These are phyloP conservation scores for Microdochium trichocladiopsis DNA, from an alignment of 2,329 filamentous ascomycete species.

Conservation along the genomic window DNA sequence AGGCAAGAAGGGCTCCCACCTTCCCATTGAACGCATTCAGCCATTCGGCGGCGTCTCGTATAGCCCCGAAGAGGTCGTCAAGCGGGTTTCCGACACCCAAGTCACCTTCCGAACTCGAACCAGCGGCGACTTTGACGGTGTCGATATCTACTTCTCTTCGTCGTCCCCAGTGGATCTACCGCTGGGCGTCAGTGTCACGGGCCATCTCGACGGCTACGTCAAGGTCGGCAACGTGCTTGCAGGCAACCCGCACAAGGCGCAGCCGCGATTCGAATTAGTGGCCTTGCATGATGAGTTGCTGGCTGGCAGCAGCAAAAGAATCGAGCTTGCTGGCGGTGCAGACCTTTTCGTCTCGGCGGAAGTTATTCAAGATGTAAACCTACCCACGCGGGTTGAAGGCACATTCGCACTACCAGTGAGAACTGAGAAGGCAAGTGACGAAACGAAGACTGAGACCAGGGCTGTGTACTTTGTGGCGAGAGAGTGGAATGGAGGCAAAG, in stretches of 20 bases:
- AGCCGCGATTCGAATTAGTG: constrained; percentile 12
- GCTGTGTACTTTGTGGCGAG: constrained; percentile 11
- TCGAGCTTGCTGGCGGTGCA: constrained; percentile 13
- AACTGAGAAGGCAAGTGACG: too few relatives aligned
- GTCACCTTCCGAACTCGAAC: constrained; percentile 16
- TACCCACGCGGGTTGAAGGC: constrained; percentile 13
- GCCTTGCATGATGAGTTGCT: constrained; percentile 5
- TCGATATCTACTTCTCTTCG: constrained; percentile 13
- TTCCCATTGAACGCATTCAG: constrained; percentile 9
- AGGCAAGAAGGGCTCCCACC: constrained; percentile 2
- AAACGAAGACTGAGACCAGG: not conserved
- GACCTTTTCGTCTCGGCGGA: constrained; percentile 16
- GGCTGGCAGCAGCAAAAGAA: constrained; percentile 7
- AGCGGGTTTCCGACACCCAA: constrained; percentile 4
- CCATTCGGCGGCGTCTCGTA: constrained; percentile 17
- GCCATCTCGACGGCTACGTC: constrained; percentile 19
- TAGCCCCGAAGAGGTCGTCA: constrained; percentile 12
- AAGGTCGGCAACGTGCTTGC: constrained; percentile 18
- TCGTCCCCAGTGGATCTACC: too few relatives aligned
- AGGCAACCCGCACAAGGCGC: constrained; percentile 18
- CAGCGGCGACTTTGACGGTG: constrained; percentile 22
- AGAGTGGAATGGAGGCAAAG: constrained; percentile 12
- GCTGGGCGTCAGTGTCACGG: constrained; percentile 12
- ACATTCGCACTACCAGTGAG: constrained; percentile 3
- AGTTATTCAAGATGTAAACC: constrained; percentile 7